Base-by-base conservation (phyloP, 179 eudicot genomes). In the Silene noctiflora region DNA sequence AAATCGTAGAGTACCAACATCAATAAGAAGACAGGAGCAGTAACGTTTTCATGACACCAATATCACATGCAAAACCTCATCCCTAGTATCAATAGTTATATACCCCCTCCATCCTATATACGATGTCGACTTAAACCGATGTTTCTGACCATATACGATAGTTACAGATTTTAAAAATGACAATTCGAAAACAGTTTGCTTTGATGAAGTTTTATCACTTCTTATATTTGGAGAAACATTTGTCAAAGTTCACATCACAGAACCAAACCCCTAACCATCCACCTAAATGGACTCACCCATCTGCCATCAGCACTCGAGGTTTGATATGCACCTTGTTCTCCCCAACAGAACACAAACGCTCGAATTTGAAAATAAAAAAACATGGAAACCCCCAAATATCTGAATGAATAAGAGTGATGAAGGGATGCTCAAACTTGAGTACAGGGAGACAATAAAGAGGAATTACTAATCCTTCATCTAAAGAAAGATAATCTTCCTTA, bases 271-370 rank as follows among this genome's bases (percentile, higher is more conserved):
- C 4, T 11, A 66, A 29, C 3, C 21, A 61, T 61, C 27, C 66
- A 61, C 66, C 31, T 9, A 3, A 27, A 61, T 21, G 66, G 66
- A 22, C 66, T 24, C 27, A 22, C 66, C 66, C 66, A 61, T 61
- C 66, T 7, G 66, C 66, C 66, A 61, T 61, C 66, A 61, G 66
- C 66, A 20, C 31, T 2, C 64, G 7, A 51, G 58, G n/a, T 51
- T 2, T 14, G 17, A 51, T 51, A 51, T 13, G 16, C 14, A 51
- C n/a, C n/a, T 51, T 51, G 58, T 12, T 51, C 58, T 11, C 58
- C 58, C n/a, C 58, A 3, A 51, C n/a, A 51, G 3, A 14, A 13
- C 58, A 51, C 58, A 51, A 16, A 39, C 1, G 46, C 46, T 39
- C 11, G 46, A 7, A 8, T 39, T 16, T 16, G n/a, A 51, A 48